phyloP scores from a whole-genome alignment of 2,329 filamentous ascomycete species.

The Nemania sp. region DNA sequence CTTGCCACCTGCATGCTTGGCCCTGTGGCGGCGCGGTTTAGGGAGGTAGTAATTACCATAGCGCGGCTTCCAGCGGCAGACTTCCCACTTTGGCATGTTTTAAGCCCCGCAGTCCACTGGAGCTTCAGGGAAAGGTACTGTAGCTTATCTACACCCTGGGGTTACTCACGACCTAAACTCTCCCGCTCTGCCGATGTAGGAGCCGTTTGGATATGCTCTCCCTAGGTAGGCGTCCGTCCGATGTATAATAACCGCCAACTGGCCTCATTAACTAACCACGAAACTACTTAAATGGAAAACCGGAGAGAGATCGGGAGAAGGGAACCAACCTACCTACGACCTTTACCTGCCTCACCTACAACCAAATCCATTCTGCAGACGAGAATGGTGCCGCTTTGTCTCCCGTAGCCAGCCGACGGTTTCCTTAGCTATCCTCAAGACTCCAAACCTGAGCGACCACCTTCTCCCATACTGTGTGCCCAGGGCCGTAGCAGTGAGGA shows the following conservation, averaged over 20 bases:
- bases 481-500: slow-evolving; percentile 22
- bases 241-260: slow-evolving; percentile 4
- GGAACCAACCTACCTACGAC: slow-evolving; percentile 4
- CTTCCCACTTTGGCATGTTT: slow-evolving; percentile 21
- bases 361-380: neutral
- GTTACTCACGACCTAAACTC: no score
- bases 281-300: no score
- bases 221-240: neutral
- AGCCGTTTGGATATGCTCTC: neutral
- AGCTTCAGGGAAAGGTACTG: slow-evolving; percentile 10
- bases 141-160: neutral
- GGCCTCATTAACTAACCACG: neutral
- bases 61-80: slow-evolving; percentile 21
- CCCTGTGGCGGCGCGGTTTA: no score
- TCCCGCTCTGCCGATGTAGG: slow-evolving; percentile 27
- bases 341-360: neutral
- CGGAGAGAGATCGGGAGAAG: no score
- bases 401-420: neutral
- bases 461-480: neutral
- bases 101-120: slow-evolving; percentile 19
- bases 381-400: neutral
- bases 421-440: neutral
- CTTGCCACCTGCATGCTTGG: no score
- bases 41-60: neutral
- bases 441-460: no score